Base-by-base conservation (phyloP, 2,329 filamentous ascomycete species). In the Cercospora sp. region DNA sequence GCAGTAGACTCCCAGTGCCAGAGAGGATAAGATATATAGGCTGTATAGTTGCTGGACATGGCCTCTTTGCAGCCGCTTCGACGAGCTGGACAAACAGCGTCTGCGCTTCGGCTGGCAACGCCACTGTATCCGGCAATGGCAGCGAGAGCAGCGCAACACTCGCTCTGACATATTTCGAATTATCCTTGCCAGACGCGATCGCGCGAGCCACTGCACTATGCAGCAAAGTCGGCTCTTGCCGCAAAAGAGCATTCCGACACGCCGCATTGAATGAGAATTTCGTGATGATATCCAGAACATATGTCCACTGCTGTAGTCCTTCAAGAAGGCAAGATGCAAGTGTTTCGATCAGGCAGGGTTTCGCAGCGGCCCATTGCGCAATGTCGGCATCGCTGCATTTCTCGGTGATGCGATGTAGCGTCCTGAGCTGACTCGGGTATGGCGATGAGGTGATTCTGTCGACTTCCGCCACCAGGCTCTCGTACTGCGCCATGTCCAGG, bases 301-400 rank as follows among this genome's bases (percentile, higher is more conserved):
- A 84, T 3, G 82, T 79, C 77, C 85, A 86, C 57, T 82, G 80
- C 37, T 83, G 80, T 40, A 88, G 76, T 28, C 82, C 83, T 67
- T 85, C 82, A 32, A 84, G 74, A n/a, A 86, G 72, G 37, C 78
- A 77, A n/a, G 77, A 78, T 13, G 80, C 80, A 24, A 88, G 76
- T 24, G 78, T 75, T 10, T 78, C 76, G 57, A 87, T 75, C 61
- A 84, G 82, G 73, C 86, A 88, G 30, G 81, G 80, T 67, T 85
- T 83, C 18, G 77, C 80, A 37, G 80, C 74, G 3, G 84, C 81
- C 82, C 85, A 87, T 26, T 76, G 75, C 7, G 76, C 76, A 13
- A 88, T 78, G 5, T 78, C 77, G 13, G 73, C 67, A 16, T 74
- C 68, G 21, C 81, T 74, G 45, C 77, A 77, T 49, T 67, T 67